Evolutionary conservation across 2,329 filamentous ascomycete species (phyloP), one percentile per base, ranked within the genome.

Genomic region (Incumbomyces delicatus): DNA sequence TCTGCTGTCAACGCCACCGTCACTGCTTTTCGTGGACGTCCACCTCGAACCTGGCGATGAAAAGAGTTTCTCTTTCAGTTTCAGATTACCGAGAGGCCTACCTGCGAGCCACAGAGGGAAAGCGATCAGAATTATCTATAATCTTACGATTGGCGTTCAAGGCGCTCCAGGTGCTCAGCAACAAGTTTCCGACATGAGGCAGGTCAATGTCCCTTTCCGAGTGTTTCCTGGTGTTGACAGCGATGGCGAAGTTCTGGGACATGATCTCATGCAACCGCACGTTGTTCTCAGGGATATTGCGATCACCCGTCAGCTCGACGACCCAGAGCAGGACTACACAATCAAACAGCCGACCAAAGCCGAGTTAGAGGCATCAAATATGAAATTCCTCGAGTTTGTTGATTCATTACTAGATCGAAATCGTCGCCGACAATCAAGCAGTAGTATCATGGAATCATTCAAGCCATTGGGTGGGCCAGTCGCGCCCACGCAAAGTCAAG

Each of bases 261-360:
- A 98, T 63, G 90, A 98, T 63, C 72, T 98, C 12, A 94, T 95
- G 83, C 84, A 81, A 33, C 92, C 92, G 0, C 95, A 96, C 60
- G 85, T 96, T 27, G 73, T 96, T 44, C 74, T 96, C 37, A 82
- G 81, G 47, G 90, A 96, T 58, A 78, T 86, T 62, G 90, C 92
- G 2, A 75, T 76, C 45, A 77, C 85, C 27, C 75, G 74, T 53
- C 72, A 69, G 36, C 56, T 78, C 37, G 71, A 72, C 52, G 16
- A 58, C 48, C 64, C 69, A 47, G 53, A 61, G 35, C 62, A 54
- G 50, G 46, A 78, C 58, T 50, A 61, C 57, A 40, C 67, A 63
- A 44, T 66, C 59, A 47, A 61, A 64, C 39, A 65, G 61, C 49
- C 59, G 58, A 34, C 58, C 72, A 22, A 69, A 60, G 63, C 47